These are phyloP conservation scores for Amanita pallidorosea DNA, from an alignment of 768 basidiomycete species.

Conservation along the genomic window DNA sequence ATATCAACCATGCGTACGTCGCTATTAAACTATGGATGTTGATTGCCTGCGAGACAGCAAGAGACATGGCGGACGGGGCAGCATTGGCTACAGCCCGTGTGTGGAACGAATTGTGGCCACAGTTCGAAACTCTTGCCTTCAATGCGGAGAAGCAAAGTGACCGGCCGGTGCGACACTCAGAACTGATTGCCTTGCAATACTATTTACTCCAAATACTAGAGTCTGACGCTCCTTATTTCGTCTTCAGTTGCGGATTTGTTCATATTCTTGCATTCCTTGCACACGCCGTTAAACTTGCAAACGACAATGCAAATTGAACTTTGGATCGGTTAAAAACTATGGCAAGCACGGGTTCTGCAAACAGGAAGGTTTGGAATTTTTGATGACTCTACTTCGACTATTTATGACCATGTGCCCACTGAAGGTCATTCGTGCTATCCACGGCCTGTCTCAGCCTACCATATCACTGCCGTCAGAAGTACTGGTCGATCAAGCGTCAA, in stretches of 20 bases:
- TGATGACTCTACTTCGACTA: not conserved
- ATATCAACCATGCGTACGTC: constrained; percentile 60
- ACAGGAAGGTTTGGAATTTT: constrained; percentile 32
- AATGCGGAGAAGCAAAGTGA: constrained; percentile 30
- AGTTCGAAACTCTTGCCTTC: constrained; percentile 47
- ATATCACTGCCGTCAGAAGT: constrained; percentile 30
- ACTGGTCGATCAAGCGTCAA: constrained; percentile 47
- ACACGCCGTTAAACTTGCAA: constrained; percentile 42
- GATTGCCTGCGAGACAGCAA: constrained; percentile 32
- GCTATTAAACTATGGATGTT: constrained; percentile 66
- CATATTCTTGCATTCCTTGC: constrained; percentile 47
- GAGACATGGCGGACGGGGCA: constrained; percentile 17
- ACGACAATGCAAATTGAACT: constrained; percentile 35
- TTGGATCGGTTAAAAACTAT: constrained; percentile 40
- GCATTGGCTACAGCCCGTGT: constrained; percentile 26
- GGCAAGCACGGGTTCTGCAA: constrained; percentile 35
- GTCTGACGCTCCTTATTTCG: constrained; percentile 40
- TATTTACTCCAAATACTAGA: constrained; percentile 22
- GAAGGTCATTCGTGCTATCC: constrained; percentile 47
- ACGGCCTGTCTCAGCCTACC: constrained; percentile 39
- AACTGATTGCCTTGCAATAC: not conserved
- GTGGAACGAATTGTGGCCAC: constrained; percentile 75
- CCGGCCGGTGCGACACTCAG: constrained; percentile 25
- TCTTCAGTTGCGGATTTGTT: constrained; percentile 59
- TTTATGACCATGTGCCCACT: not conserved